Percentiles rank a stretch among this genome's conserved stretches.
phyloP scores from a whole-genome alignment of 441 rosid genomes.

The Gossypium gossypioides region DNA sequence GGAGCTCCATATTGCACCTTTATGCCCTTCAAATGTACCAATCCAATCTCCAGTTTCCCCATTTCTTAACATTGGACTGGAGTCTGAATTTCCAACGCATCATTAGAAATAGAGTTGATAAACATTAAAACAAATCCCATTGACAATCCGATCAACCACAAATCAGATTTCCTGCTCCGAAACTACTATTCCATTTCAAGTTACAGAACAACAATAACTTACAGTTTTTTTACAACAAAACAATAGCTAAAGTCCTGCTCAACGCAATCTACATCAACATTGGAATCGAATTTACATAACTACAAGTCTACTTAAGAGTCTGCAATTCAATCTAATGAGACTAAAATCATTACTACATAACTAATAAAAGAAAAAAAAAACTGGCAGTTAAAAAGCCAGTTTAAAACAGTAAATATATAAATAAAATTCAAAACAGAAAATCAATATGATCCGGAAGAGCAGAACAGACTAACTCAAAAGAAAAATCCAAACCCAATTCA shows the following conservation, averaged over 20 bases:
- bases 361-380: not conserved
- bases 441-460: not conserved
- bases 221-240: not conserved
- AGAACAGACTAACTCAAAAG: not conserved
- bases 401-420: not conserved
- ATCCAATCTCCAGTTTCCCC: slow-evolving; percentile 99
- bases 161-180: not conserved
- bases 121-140: not conserved
- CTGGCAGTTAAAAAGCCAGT: not conserved
- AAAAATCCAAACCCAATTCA: not conserved
- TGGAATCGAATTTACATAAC: not conserved
- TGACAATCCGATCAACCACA: not conserved
- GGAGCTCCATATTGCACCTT: slow-evolving; percentile 97
- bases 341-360: not conserved
- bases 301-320: not conserved
- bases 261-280: not conserved
- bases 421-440: not conserved
- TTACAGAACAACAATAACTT: not conserved
- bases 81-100: slow-evolving; percentile 39
- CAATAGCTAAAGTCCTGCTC: not conserved
- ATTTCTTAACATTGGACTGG: slow-evolving; percentile 86
- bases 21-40: slow-evolving; percentile 94
- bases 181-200: not conserved
- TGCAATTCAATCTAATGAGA: not conserved
- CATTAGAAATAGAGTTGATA: not conserved